A percentile compares a stretch with the other conserved stretches of the same genome.
Evolutionary conservation across 352 stramenopile species (phyloP).

Genomic region (Thraustochytrium striatum): DNA sequence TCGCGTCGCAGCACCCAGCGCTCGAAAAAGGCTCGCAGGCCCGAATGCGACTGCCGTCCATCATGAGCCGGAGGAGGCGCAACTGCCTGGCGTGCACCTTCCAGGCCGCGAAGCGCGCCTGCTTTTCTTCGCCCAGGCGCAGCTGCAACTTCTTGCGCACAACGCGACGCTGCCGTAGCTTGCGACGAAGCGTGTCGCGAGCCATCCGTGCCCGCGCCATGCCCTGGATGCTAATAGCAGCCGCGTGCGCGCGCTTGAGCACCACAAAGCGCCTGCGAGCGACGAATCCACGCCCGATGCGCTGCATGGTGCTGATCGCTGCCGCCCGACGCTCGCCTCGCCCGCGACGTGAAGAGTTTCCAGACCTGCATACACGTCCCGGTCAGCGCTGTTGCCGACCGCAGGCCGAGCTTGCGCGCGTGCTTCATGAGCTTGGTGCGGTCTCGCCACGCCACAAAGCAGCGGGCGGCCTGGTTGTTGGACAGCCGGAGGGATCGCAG

Average conservation of each 20-base stretch:
- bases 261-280: background rate
- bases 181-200: background rate
- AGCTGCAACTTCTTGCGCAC: slow-evolving; percentile 2
- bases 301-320: background rate
- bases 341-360: too few species aligned
- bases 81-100: background rate
- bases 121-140: slow-evolving; percentile 4
- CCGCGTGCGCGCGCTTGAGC: background rate
- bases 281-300: slow-evolving; percentile 8
- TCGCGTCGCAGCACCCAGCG: background rate
- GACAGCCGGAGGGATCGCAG: background rate
- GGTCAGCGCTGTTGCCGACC: background rate
- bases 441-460: slow-evolving; percentile 1
- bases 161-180: slow-evolving; percentile 17
- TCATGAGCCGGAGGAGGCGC: slow-evolving; percentile 11
- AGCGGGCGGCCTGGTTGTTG: background rate
- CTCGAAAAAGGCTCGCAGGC: background rate
- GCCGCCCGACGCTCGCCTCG: background rate
- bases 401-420: background rate
- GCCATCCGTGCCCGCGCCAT: slow-evolving; percentile 4
- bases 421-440: background rate
- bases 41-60: background rate
- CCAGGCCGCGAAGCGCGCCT: slow-evolving; percentile 16
- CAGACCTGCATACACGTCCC: too few species aligned
- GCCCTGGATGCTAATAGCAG: slow-evolving; percentile 15